phyloP scores from a whole-genome alignment of 345 rosid genomes.

The Ceriops zippeliana region DNA sequence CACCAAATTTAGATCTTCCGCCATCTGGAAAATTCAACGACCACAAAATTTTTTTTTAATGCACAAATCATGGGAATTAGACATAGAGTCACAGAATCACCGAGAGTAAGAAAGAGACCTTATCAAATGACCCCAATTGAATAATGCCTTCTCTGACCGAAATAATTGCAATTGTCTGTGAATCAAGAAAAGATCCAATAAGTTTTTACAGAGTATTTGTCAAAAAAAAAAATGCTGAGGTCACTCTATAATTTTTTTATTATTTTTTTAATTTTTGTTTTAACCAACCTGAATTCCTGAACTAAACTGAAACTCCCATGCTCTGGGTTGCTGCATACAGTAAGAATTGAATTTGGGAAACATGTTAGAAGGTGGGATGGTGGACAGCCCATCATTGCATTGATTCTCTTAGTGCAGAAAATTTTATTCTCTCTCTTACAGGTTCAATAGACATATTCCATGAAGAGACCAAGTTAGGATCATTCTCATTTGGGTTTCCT shows the following conservation, averaged over 20 bases:
- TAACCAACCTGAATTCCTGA: constrained; percentile 64
- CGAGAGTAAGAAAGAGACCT: constrained; percentile 29
- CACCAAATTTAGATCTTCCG: constrained; percentile 63
- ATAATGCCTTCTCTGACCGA: constrained; percentile 70
- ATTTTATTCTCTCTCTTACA: constrained; percentile 34
- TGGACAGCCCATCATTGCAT: not conserved
- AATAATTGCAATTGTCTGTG: constrained; percentile 69
- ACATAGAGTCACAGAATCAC: not conserved
- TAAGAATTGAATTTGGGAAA: constrained; percentile 7
- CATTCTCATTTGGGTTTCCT: constrained; percentile 42
- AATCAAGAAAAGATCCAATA: constrained; percentile 15
- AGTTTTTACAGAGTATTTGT: not conserved
- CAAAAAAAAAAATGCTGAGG: not conserved
- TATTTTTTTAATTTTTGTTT: too few species aligned
- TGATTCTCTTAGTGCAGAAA: constrained; percentile 3
- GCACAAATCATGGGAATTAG: not conserved
- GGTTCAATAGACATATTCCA: constrained; percentile 57
- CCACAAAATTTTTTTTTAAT: not conserved
- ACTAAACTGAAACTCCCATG: constrained; percentile 66
- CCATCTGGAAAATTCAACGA: constrained; percentile 29
- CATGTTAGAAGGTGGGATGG: not conserved
- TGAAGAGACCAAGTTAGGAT: constrained; percentile 41
- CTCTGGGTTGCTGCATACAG: constrained; percentile 54
- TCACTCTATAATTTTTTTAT: not conserved
- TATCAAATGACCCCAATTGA: constrained; percentile 67